Evolutionary conservation across 495 filamentous ascomycete genomes (phyloP).

Genomic region (Daldinia loculata): DNA sequence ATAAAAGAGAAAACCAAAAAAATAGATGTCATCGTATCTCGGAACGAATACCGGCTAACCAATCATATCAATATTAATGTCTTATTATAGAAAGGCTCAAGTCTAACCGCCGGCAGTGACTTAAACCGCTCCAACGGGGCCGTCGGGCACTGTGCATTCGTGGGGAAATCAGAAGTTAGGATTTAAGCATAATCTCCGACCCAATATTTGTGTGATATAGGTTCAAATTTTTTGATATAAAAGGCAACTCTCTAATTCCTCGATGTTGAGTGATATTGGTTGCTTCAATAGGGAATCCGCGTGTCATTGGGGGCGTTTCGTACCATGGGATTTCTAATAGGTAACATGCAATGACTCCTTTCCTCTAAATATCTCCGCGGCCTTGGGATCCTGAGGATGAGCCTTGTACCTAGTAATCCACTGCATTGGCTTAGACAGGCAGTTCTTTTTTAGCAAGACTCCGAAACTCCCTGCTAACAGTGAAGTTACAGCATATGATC

Average conservation of each 20-base stretch:
- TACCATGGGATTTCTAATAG: not conserved
- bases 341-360: no score
- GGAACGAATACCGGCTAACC: not conserved
- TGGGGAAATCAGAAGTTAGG: not conserved
- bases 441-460: no score
- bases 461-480: no score
- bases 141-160: not conserved
- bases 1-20: no score
- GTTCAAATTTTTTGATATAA: not conserved
- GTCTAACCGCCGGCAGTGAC: not conserved
- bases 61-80: not conserved
- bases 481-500: no score
- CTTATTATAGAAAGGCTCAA: not conserved
- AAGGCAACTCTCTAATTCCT: not conserved
- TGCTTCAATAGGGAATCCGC: not conserved
- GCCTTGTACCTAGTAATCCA: no score
- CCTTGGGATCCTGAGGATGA: no score
- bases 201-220: not conserved
- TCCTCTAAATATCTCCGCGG: no score
- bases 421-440: no score
- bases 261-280: not conserved
- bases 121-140: not conserved
- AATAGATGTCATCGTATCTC: no score
- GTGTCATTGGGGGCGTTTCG: not conserved
- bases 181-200: conserved; percentile 3